Evolutionary conservation across 106 monocot genomes (phyloP).

Genomic region (Platanthera guangdongensis): DNA sequence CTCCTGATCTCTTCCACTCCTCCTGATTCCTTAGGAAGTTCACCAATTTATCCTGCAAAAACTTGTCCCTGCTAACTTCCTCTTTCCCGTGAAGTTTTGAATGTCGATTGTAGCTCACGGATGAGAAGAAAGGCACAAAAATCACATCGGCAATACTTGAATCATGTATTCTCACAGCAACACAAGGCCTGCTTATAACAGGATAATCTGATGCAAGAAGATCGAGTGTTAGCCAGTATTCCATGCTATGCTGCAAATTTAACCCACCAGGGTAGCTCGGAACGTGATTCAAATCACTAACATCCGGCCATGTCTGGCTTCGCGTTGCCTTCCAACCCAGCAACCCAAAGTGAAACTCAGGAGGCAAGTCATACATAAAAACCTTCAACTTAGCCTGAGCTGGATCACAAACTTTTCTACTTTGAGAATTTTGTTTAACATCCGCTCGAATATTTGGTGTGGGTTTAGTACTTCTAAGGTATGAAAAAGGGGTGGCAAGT

Average conservation of each 20-base stretch:
- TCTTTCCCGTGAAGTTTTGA: conserved; percentile 52
- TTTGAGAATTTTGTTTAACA: conserved; percentile 7
- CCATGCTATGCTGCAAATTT: conserved; percentile 84
- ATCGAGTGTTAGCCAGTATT: conserved; percentile 91
- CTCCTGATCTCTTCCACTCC: conserved; percentile 60
- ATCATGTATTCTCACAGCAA: conserved; percentile 46
- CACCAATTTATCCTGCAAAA: conserved; percentile 60
- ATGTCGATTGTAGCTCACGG: conserved; percentile 74
- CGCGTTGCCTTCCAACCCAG: conserved; percentile 34
- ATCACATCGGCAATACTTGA: conserved; percentile 58
- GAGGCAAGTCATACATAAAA: conserved; percentile 63
- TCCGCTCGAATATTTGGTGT: neutral
- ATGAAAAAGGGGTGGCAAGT: neutral
- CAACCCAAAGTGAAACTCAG: conserved; percentile 57
- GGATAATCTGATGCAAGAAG: conserved; percentile 44
- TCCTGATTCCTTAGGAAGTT: conserved; percentile 36
- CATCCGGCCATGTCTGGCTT: conserved; percentile 42
- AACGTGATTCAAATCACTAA: conserved; percentile 16
- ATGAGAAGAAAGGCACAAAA: conserved; percentile 96
- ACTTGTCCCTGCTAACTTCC: conserved; percentile 31
- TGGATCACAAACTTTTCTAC: conserved; percentile 7
- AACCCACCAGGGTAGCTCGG: conserved; percentile 79
- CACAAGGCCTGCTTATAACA: conserved; percentile 27
- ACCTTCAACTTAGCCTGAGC: conserved; percentile 30
- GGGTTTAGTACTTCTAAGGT: neutral